Evolutionary conservation across 176 grass and related monocot genomes (phyloP).

Genomic region (Bromus sterilis): DNA sequence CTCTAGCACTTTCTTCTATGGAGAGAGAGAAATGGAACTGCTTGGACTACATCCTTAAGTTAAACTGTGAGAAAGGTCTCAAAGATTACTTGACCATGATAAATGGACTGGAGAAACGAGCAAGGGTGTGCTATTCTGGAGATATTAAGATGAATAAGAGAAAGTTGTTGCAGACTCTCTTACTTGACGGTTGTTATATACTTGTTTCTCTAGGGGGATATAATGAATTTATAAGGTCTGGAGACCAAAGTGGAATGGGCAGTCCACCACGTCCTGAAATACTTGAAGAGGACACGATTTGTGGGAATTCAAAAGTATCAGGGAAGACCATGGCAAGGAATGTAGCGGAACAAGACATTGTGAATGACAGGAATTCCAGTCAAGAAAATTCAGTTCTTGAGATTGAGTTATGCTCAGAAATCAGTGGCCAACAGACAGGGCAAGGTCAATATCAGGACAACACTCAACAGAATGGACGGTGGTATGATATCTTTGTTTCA

Average conservation of each 20-base stretch:
- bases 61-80: not conserved
- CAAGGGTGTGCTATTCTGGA: constrained; percentile 8
- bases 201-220: not conserved
- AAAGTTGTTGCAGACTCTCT: not conserved
- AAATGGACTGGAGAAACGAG: not conserved
- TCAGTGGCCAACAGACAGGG: rapidly evolving
- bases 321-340: rapidly evolving
- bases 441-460: not conserved
- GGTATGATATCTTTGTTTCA: not conserved
- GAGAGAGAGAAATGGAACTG: not conserved
- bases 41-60: not conserved
- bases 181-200: constrained; percentile 17
- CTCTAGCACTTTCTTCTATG: not conserved
- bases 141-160: constrained; percentile 5
- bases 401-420: not conserved
- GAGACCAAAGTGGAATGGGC: rapidly evolving
- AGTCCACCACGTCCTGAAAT: rapidly evolving
- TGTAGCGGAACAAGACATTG: not conserved
- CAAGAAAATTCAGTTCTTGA: not conserved
- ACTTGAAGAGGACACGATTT: rapidly evolving
- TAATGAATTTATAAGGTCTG: not conserved
- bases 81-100: not conserved
- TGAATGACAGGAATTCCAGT: not conserved
- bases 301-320: rapidly evolving
- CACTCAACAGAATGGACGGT: not conserved